Evolutionary conservation across 1,139 yeast genomes (phyloP).

Genomic region (Meyerozyma carpophila): DNA sequence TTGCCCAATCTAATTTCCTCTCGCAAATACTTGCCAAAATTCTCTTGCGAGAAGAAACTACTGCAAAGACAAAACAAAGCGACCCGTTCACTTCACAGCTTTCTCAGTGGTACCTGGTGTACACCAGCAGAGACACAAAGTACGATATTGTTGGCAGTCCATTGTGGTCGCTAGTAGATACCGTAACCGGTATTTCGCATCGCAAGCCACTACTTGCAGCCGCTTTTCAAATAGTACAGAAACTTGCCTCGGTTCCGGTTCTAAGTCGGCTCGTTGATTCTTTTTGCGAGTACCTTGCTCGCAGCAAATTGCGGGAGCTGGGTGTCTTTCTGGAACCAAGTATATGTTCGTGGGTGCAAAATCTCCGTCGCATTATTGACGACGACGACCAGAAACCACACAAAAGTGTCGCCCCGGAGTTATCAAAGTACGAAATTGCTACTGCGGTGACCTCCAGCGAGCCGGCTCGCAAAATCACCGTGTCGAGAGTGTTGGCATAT

Average conservation of each 20-base stretch:
- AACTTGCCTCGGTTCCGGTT: slow-evolving; percentile 5
- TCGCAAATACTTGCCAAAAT: slow-evolving; percentile 11
- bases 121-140: not conserved
- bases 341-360: slow-evolving; percentile 6
- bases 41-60: not conserved
- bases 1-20: slow-evolving; percentile 28
- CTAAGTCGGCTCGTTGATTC: not conserved
- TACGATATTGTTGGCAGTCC: slow-evolving; percentile 12
- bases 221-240: slow-evolving; percentile 9
- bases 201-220: slow-evolving; percentile 25
- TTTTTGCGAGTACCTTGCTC: slow-evolving; percentile 9
- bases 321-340: slow-evolving; percentile 6
- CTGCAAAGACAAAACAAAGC: not conserved
- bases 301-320: slow-evolving; percentile 15
- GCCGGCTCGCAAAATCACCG: not conserved
- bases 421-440: not conserved
- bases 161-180: slow-evolving; percentile 22
- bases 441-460: not conserved
- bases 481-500: not conserved
- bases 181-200: slow-evolving; percentile 21
- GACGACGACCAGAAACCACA: slow-evolving; percentile 3
- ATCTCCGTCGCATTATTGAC: slow-evolving; percentile 10
- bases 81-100: slow-evolving; percentile 1
- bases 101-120: not conserved
- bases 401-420: not conserved